Percentiles rank a stretch among this genome's conserved stretches.
These are phyloP conservation scores for Termitomyces sp. DNA, from an alignment of 768 basidiomycete species.

Conservation along the genomic window DNA sequence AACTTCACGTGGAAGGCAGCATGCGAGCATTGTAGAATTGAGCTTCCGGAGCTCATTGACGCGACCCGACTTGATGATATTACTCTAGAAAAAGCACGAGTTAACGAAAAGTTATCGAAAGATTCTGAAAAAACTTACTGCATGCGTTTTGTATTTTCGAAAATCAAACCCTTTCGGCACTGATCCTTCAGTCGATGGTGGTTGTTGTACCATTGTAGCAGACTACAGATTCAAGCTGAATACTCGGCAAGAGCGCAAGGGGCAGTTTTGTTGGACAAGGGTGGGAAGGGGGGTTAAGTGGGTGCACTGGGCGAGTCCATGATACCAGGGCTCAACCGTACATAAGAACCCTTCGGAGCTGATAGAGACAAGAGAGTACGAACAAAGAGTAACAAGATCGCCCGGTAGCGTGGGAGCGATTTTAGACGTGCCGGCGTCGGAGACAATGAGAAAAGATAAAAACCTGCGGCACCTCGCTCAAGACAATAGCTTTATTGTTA, in stretches of 20 bases:
- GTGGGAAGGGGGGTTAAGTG: neutral
- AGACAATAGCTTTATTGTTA: too few species aligned
- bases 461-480: too few species aligned
- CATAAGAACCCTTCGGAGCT: too few species aligned
- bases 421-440: too few species aligned
- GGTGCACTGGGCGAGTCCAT: too few species aligned
- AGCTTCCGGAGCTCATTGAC: conserved; percentile 11
- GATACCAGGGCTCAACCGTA: neutral
- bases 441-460: too few species aligned
- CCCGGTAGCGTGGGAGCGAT: too few species aligned
- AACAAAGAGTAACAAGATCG: too few species aligned
- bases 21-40: conserved; percentile 10
- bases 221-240: neutral
- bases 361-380: neutral
- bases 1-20: conserved; percentile 25
- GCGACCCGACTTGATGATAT: conserved; percentile 11
- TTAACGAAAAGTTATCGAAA: neutral
- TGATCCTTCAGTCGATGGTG: neutral
- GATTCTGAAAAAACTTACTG: neutral
- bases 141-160: neutral
- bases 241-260: neutral
- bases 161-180: neutral
- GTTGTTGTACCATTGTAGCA: neutral
- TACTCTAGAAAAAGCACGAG: conserved; percentile 3
- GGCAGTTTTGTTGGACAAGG: neutral